Evolutionary conservation across 345 rosid species (phyloP).

Genomic region (Pistacia integerrima): DNA sequence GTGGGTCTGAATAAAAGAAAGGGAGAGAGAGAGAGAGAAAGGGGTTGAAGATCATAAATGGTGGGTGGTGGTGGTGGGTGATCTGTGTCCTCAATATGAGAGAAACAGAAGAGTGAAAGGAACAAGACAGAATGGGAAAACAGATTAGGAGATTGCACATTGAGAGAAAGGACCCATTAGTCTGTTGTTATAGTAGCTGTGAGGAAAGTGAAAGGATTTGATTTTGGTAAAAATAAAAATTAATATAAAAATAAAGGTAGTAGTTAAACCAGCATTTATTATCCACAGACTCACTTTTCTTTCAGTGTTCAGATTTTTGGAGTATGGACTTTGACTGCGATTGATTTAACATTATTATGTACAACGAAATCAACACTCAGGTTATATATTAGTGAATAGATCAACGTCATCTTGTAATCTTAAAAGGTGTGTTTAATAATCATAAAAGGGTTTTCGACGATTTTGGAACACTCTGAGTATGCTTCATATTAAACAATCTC

Average conservation of each 20-base stretch:
- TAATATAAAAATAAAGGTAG: neutral
- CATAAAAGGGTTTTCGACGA: too few species aligned
- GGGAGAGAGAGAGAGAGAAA: constrained; percentile 11
- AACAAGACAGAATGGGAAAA: constrained; percentile 49
- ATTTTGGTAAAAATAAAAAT: too few species aligned
- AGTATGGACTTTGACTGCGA: neutral
- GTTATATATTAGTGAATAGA: too few species aligned
- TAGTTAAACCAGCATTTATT: neutral
- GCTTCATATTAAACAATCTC: too few species aligned
- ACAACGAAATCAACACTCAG: too few species aligned
- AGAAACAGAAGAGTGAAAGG: constrained; percentile 45
- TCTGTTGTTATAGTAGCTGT: constrained; percentile 2
- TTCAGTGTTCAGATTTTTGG: constrained; percentile 15
- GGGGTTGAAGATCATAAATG: constrained; percentile 19
- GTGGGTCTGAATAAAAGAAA: neutral
- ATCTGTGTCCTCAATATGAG: neutral
- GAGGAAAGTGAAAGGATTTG: constrained; percentile 13
- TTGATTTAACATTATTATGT: neutral
- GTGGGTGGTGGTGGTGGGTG: constrained; percentile 16
- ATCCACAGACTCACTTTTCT: neutral
- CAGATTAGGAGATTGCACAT: constrained; percentile 43
- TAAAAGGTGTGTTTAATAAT: too few species aligned
- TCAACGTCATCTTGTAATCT: too few species aligned
- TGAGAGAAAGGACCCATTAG: constrained; percentile 27
- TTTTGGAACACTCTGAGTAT: too few species aligned